Evolutionary conservation across 306 rosid genomes (phyloP).

Genomic region (Trifolium repens): DNA sequence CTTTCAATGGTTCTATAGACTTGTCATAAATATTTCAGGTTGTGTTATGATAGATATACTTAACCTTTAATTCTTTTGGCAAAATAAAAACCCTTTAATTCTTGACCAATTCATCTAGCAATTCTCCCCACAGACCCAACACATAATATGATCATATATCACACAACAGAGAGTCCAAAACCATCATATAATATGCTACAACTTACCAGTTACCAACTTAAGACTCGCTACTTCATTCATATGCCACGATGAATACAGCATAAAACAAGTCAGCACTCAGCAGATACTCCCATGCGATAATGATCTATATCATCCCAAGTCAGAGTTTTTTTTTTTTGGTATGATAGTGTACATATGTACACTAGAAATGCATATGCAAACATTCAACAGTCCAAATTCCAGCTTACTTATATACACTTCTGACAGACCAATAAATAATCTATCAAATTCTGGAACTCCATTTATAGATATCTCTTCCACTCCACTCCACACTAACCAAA

Average conservation of each 20-base stretch:
- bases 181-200: slow-evolving; percentile 8
- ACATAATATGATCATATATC: slow-evolving; percentile 24
- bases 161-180: slow-evolving; percentile 40
- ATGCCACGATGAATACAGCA: slow-evolving; percentile 10
- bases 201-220: slow-evolving; percentile 9
- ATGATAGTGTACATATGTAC: slow-evolving; percentile 10
- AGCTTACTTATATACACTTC: slow-evolving; percentile 39
- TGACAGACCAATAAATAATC: slow-evolving; percentile 42
- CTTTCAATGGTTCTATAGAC: slow-evolving; percentile 27
- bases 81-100: slow-evolving; percentile 4
- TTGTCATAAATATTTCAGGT: background rate
- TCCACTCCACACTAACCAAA: slow-evolving; percentile 30
- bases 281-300: slow-evolving; percentile 55
- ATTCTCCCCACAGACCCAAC: slow-evolving; percentile 30
- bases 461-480: slow-evolving; percentile 15
- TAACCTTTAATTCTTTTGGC: slow-evolving; percentile 4
- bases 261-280: slow-evolving; percentile 27
- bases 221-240: slow-evolving; percentile 16
- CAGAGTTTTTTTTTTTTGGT: slow-evolving; percentile 39
- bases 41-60: slow-evolving; percentile 26
- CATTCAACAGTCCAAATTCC: slow-evolving; percentile 43
- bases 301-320: slow-evolving; percentile 39
- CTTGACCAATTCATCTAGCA: background rate
- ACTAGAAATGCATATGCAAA: slow-evolving; percentile 41
- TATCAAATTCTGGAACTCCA: slow-evolving; percentile 35